Percentiles rank a stretch among this genome's conserved stretches.
phyloP scores from a whole-genome alignment of 164 flowering plant genomes.

The Vitis rotundifolia region DNA sequence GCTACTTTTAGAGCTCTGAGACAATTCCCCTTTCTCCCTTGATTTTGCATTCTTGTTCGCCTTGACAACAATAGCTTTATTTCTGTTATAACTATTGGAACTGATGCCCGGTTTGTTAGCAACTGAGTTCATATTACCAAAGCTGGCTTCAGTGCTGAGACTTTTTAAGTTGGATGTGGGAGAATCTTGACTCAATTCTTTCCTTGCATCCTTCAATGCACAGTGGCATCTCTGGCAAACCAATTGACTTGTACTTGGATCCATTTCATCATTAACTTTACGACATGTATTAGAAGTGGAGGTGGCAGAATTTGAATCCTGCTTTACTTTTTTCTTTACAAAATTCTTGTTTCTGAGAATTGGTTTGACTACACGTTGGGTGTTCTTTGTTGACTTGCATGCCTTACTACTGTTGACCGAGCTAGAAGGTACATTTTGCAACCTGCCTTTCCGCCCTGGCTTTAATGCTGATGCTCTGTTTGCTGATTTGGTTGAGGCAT shows the following conservation, averaged over 20 bases:
- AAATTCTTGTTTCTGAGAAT: slow-evolving; percentile 40
- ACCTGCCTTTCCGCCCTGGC: slow-evolving; percentile 32
- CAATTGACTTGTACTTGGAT: slow-evolving; percentile 27
- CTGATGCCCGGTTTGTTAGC: slow-evolving; percentile 7
- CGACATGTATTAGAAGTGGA: slow-evolving; percentile 4
- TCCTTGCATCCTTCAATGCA: slow-evolving; percentile 28
- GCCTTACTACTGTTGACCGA: slow-evolving; percentile 18
- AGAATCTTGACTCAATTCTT: slow-evolving; percentile 24
- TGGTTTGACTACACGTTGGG: slow-evolving; percentile 33
- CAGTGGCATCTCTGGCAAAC: slow-evolving; percentile 68
- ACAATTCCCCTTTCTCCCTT: slow-evolving; percentile 46
- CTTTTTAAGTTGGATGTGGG: slow-evolving; percentile 7
- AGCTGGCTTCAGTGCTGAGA: slow-evolving; percentile 17
- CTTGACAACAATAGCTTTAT: slow-evolving; percentile 13
- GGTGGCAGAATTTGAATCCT: slow-evolving; percentile 21
- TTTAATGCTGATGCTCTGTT: slow-evolving; percentile 32
- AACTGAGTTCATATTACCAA: slow-evolving; percentile 12
- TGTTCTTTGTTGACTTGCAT: slow-evolving; percentile 31
- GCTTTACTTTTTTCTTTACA: slow-evolving; percentile 54
- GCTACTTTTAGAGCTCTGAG: slow-evolving; percentile 68
- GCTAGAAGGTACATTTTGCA: slow-evolving; percentile 23
- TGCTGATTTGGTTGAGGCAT: slow-evolving; percentile 21
- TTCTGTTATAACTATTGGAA: slow-evolving; percentile 9
- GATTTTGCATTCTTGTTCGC: slow-evolving; percentile 30
- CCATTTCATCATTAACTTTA: slow-evolving; percentile 15